A percentile compares a stretch with the other conserved stretches of the same genome.
Evolutionary conservation across 345 rosid species (phyloP).

Genomic region (Rhodomyrtus tomentosa): DNA sequence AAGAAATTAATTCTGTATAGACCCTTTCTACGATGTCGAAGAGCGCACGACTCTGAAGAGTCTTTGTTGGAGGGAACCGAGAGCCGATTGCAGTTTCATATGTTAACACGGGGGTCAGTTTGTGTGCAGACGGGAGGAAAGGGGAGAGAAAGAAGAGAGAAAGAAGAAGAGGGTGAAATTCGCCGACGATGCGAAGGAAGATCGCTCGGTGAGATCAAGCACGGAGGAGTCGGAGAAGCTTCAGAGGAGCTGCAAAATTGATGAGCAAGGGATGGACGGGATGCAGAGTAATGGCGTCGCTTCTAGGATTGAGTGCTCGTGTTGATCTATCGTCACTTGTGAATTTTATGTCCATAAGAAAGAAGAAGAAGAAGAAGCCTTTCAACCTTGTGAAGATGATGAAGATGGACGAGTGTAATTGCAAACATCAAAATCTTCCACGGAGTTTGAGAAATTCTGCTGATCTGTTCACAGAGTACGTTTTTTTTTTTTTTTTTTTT

Average conservation of each 20-base stretch:
- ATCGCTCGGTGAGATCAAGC: neutral
- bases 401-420: neutral
- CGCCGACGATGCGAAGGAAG: slow-evolving; percentile 58
- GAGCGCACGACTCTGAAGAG: neutral
- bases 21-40: neutral
- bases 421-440: neutral
- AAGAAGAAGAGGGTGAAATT: slow-evolving; percentile 51
- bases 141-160: slow-evolving; percentile 40
- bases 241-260: neutral
- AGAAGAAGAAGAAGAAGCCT: neutral
- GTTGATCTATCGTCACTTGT: neutral
- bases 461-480: neutral
- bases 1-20: neutral
- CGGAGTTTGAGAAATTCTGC: neutral
- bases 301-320: neutral
- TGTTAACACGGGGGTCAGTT: neutral
- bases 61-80: neutral
- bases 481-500: too few relatives aligned
- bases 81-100: neutral
- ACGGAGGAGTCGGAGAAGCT: neutral
- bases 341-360: neutral
- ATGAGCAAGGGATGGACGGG: neutral
- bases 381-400: neutral
- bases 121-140: slow-evolving; percentile 14
- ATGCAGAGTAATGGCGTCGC: neutral